phyloP scores from a whole-genome alignment of 345 rosid species.

The Pistacia integerrima region DNA sequence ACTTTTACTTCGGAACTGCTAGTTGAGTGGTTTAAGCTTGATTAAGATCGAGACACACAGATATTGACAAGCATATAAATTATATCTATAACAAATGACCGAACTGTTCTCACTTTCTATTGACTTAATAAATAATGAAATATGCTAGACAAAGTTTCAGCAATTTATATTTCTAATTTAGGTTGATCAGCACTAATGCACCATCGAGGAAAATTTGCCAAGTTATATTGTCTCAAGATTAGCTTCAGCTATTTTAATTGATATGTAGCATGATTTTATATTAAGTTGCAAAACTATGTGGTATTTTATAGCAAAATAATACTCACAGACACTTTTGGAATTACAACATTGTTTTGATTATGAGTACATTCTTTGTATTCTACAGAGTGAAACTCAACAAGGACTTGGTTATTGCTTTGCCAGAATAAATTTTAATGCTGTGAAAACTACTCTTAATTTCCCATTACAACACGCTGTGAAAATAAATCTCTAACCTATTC shows the following conservation, averaged over 20 bases:
- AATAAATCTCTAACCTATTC: too few species aligned
- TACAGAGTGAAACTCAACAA: conserved; percentile 66
- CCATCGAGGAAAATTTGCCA: background rate
- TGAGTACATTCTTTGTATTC: conserved; percentile 14
- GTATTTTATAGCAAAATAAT: background rate
- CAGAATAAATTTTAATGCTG: conserved; percentile 33
- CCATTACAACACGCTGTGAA: too few species aligned
- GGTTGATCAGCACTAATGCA: background rate
- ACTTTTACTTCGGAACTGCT: background rate
- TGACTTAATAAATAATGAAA: background rate
- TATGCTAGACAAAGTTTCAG: background rate
- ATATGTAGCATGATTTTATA: background rate
- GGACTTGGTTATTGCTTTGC: conserved; percentile 78
- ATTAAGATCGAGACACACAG: background rate
- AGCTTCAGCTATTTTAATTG: background rate
- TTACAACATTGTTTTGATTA: conserved; percentile 9
- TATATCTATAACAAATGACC: too few species aligned
- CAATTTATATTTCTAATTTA: background rate
- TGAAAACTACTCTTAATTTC: too few species aligned
- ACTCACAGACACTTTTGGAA: background rate
- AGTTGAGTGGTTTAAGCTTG: background rate
- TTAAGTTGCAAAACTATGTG: conserved; percentile 7
- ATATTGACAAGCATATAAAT: background rate
- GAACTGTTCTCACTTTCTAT: background rate
- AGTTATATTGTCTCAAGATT: background rate